Base-by-base conservation (phyloP, 306 rosid genomes). In the Trichosanthes cucumerina region DNA sequence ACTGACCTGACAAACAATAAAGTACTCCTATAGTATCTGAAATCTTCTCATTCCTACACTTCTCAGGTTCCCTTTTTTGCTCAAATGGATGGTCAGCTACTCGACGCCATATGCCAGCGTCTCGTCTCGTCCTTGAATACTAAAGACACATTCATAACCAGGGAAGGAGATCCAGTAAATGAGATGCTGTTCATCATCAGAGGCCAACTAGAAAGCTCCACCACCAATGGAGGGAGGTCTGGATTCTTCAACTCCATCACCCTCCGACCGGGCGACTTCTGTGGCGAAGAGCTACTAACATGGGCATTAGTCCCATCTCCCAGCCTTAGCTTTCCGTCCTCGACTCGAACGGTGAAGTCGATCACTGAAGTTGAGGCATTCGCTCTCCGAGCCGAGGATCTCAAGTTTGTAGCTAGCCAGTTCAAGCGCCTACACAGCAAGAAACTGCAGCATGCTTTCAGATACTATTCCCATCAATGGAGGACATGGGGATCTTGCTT, bases 51-150 rank as follows among this genome's bases (percentile, higher is more conserved):
- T 15, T 60, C 6, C 66, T 15, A 6, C 52, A 44, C n/a, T 24
- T 87, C 75, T 31, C 81, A 95, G 98, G 97, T 95, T 26, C 93
- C 93, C 0, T 95, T 91, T 44, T 95, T 95, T 5, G 96, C 90
- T 3, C 96, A 89, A 85, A 95, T 95, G 98, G 97, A 95, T 52
- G 88, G 85, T 68, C 97, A 92, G 18, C 93, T 95, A 39, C 85
- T 95, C 9, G 97, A 92, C 19, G 98, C 98, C 34, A 95, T 92
- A 83, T 95, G 97, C 19, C 97, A 95, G 83, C 92, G 98, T 3
- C 90, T 95, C 0, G 91, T 91, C 23, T 82, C 96, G 16, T 95
- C 97, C 16, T 73, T 95, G 72, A 91, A 89, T 65, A 91, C 96
- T 8, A 91, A 90, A 78, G 86, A 81, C 58, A 89, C 97, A 0